Evolutionary conservation across 805 yeast species (phyloP).

Genomic region (Jamesozyma piceae): DNA sequence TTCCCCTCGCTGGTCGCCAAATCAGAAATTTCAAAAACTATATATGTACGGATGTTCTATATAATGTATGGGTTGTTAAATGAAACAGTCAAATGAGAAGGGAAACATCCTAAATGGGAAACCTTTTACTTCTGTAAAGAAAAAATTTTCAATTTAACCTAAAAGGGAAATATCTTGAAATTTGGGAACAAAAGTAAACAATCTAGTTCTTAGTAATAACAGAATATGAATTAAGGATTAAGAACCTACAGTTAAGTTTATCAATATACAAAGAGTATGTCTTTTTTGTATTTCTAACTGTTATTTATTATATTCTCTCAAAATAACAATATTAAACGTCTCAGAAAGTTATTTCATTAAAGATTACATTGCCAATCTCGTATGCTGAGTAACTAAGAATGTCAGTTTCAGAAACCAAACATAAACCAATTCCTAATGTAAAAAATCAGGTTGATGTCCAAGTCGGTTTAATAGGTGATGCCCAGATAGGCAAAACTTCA

Average conservation of each 20-base stretch:
- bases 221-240: too few species aligned
- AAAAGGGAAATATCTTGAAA: slow-evolving; percentile 1
- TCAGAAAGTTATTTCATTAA: too few species aligned
- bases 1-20: too few species aligned
- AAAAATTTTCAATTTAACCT: neutral
- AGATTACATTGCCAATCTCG: neutral
- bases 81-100: neutral
- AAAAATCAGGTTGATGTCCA: slow-evolving; percentile 37
- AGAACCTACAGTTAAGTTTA: too few species aligned
- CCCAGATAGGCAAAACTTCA: slow-evolving; percentile 92
- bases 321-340: too few species aligned
- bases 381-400: neutral
- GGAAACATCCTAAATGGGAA: neutral
- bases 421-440: neutral
- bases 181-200: neutral
- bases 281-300: too few species aligned
- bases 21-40: neutral
- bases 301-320: too few species aligned
- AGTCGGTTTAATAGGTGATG: slow-evolving; percentile 90
- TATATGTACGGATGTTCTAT: neutral
- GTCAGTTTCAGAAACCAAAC: neutral
- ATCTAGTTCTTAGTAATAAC: too few species aligned
- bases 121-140: too few species aligned
- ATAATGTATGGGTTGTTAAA: too few species aligned
- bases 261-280: too few species aligned